A percentile compares a stretch with the other conserved stretches of the same genome.
These are phyloP conservation scores for Pythium periplocum DNA, from an alignment of 352 stramenopile species.

Conservation along the genomic window DNA sequence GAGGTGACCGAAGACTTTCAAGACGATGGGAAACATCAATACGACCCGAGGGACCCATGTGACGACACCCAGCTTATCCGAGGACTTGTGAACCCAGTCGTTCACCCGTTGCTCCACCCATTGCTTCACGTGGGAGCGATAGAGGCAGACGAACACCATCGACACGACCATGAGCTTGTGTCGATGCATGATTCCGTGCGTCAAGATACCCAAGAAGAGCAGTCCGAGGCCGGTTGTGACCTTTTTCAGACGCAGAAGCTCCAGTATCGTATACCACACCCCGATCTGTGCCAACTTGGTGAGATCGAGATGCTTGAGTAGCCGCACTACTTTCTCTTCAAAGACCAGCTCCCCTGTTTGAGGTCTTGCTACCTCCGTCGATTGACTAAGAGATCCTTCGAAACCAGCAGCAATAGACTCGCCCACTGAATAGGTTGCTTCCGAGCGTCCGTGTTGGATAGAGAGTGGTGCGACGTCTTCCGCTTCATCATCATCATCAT, in stretches of 20 bases:
- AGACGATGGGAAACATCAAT: conserved; percentile 44
- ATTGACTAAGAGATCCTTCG: conserved; percentile 4
- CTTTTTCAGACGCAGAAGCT: conserved; percentile 44
- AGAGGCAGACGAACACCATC: conserved; percentile 60
- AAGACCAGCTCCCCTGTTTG: conserved; percentile 29
- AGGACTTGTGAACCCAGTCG: conserved; percentile 52
- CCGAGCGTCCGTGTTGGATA: too few species aligned
- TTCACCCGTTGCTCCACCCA: conserved; percentile 25
- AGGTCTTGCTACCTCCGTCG: neutral
- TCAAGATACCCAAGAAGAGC: conserved; percentile 44
- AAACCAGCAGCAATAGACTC: conserved; percentile 3
- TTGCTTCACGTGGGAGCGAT: conserved; percentile 48
- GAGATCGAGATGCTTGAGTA: conserved; percentile 53
- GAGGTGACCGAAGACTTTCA: conserved; percentile 67
- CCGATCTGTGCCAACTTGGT: conserved; percentile 44
- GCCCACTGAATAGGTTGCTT: too few species aligned
- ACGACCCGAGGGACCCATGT: conserved; percentile 47
- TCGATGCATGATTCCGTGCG: conserved; percentile 49
- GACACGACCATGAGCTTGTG: conserved; percentile 74
- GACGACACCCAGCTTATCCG: conserved; percentile 59
- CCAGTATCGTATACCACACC: conserved; percentile 41
- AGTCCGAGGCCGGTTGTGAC: conserved; percentile 40
- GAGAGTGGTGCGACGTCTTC: neutral
- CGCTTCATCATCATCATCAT: conserved; percentile 20
- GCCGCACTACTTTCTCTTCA: conserved; percentile 44